These are phyloP conservation scores for Aureobasidium pullulans DNA, from an alignment of 2,329 filamentous ascomycete species.

Conservation along the genomic window DNA sequence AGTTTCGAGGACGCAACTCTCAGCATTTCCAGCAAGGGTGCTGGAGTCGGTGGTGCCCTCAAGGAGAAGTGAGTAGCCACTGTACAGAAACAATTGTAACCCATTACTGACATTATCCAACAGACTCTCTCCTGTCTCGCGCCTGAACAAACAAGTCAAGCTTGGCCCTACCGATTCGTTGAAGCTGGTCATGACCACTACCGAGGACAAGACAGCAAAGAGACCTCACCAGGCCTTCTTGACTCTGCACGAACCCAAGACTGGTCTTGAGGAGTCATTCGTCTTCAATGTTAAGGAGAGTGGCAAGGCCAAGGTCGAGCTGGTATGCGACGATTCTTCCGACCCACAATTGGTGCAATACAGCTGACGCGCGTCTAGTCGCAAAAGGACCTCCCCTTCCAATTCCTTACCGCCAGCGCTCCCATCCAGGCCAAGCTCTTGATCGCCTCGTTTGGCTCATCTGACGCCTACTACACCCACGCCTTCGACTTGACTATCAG, in stretches of 20 bases:
- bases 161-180: slow-evolving; percentile 55
- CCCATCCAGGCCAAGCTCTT: slow-evolving; percentile 75
- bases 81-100: not conserved
- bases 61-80: slow-evolving; percentile 49
- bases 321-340: slow-evolving; percentile 52
- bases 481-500: slow-evolving; percentile 67
- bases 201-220: slow-evolving; percentile 70
- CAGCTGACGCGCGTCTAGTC: slow-evolving; percentile 48
- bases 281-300: slow-evolving; percentile 76
- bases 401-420: slow-evolving; percentile 61
- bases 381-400: slow-evolving; percentile 79
- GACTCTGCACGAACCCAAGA: slow-evolving; percentile 64
- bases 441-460: slow-evolving; percentile 76
- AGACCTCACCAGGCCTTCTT: slow-evolving; percentile 93
- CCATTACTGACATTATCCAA: slow-evolving; percentile 11
- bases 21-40: slow-evolving; percentile 54
- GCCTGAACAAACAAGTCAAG: slow-evolving; percentile 46
- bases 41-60: slow-evolving; percentile 41
- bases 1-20: slow-evolving; percentile 66
- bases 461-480: slow-evolving; percentile 57
- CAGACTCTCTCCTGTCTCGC: slow-evolving; percentile 43
- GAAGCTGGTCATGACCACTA: slow-evolving; percentile 74
- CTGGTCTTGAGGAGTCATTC: slow-evolving; percentile 80
- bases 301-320: slow-evolving; percentile 75
- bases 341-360: not conserved